Conservation (phyloP, 345 rosid genomes). For the Rhodamnia rubescens region DNA sequence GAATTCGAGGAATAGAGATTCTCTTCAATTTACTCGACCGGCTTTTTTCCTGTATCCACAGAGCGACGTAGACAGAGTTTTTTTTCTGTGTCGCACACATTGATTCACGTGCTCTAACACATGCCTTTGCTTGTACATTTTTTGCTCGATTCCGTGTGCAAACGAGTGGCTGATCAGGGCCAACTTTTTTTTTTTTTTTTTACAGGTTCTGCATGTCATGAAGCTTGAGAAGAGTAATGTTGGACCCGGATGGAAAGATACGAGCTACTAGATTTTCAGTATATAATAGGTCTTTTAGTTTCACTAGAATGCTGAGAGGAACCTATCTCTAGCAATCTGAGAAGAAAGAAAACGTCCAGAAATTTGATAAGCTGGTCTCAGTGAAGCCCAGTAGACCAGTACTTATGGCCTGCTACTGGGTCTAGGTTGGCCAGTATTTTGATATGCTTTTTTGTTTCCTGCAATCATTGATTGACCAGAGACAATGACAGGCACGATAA, state of each 20-base stretch:
- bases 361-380: not conserved
- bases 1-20: not conserved
- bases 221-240: not conserved
- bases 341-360: not conserved
- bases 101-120: not conserved
- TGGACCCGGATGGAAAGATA: not conserved
- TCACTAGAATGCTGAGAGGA: not conserved
- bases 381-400: not conserved
- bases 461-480: not conserved
- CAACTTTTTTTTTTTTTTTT: too few relatives aligned
- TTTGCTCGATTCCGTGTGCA: not conserved
- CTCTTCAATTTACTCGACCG: not conserved
- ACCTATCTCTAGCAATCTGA: not conserved
- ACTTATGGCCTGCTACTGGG: not conserved
- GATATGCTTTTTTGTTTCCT: not conserved
- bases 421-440: not conserved
- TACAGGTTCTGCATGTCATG: not conserved
- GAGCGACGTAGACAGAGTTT: not conserved
- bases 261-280: not conserved
- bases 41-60: not conserved
- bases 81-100: accelerated
- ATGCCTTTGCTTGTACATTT: not conserved
- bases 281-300: not conserved
- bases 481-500: accelerated
- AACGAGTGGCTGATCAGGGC: not conserved